Base-by-base conservation (phyloP, 768 basidiomycete species). In the Leccinellum luteum region DNA sequence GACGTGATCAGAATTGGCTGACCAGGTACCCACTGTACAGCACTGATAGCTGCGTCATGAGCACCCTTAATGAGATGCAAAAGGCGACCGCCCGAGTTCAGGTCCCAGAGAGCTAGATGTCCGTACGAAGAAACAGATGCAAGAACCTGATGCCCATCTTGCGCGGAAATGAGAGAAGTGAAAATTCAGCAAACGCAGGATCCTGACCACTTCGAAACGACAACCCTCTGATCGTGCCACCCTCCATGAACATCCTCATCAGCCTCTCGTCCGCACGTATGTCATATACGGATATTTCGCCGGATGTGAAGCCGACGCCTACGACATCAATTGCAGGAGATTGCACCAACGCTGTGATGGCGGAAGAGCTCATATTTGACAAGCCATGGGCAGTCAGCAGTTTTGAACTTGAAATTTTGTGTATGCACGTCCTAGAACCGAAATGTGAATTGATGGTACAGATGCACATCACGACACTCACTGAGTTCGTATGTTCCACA, bases 321-420 rank as follows among this genome's bases (percentile, higher is more conserved):
- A 98, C 81, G 10, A 98, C 93, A 66, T 99, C 97, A 52, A 98
- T 89, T 14, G 95, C 97, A 25, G 96, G 95, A 9, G 94, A 95
- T 69, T 97, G 97, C 1, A 85, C 84, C 38, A 98, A 67, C 3
- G 87, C 77, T 2, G 92, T 94, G 62, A 98, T 84, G 9, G 90
- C 79, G 52, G 68, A 56, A 53, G 73, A 58, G 60, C 65, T 44
- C 63, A 54, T 43, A 64, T 44, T 69, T 73, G 56, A 69, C 67
- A 48, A 61, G 62, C 58, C 54, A 68, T 65, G 73, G 10, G 73
- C 70, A 8, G 78, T 78, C 21, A 82, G 69, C n/a, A 94, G 69
- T 47, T 77, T 73, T 25, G 83, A 70, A 12, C 81, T 66, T 2
- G 83, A 66, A 70, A 95, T 94, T 51, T 84, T 85, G 72, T 97